A percentile compares a stretch with the other conserved stretches of the same genome.
phyloP scores from a whole-genome alignment of 306 rosid genomes.

The Quercus mongolica region DNA sequence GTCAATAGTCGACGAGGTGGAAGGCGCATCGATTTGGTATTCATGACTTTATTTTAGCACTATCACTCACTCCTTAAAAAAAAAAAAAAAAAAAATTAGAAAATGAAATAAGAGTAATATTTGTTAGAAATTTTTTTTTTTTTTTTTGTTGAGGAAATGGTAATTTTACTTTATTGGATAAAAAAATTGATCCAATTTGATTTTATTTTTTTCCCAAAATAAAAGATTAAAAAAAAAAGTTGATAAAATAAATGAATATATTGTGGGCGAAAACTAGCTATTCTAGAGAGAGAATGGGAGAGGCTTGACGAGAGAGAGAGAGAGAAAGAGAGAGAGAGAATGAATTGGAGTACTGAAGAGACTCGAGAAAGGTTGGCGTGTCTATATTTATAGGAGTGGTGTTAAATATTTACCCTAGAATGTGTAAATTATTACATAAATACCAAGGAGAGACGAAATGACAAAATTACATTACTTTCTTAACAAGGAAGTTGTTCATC shows the following conservation, averaged over 20 bases:
- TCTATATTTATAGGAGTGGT: constrained; percentile 30
- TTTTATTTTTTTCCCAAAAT: not conserved
- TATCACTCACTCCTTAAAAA: constrained; percentile 1
- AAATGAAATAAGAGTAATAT: no score
- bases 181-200: no score
- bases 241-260: not conserved
- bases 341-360: not conserved
- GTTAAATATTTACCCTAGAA: constrained; percentile 6
- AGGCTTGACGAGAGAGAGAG: not conserved
- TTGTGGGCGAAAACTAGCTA: constrained; percentile 13
- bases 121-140: no score
- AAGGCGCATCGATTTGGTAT: constrained; percentile 95
- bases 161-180: no score
- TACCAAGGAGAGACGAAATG: not conserved
- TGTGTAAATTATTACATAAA: not conserved
- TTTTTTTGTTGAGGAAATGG: no score
- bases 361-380: not conserved
- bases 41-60: constrained; percentile 57
- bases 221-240: not conserved
- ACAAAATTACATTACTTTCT: constrained; percentile 7
- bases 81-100: not conserved
- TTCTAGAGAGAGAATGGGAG: not conserved
- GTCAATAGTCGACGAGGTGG: constrained; percentile 86
- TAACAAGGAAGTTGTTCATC: no score
- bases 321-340: not conserved